Percentiles rank a stretch among this genome's conserved stretches.
phyloP scores from a whole-genome alignment of 1,139 yeast genomes.

The Candida tropicalis region DNA sequence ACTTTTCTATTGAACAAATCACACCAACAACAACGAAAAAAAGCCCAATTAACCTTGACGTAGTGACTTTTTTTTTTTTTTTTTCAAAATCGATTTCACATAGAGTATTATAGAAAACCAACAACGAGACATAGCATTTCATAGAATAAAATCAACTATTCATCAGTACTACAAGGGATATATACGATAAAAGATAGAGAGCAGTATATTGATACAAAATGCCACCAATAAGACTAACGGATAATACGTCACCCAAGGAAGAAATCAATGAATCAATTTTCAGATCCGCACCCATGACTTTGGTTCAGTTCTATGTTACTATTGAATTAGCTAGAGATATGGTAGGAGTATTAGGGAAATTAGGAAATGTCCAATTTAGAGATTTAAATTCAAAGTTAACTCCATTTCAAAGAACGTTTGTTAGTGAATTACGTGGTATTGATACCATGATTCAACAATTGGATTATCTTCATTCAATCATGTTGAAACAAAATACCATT shows the following conservation, averaged over 20 bases:
- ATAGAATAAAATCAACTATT: background rate
- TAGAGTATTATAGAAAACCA: background rate
- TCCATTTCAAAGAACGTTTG: constrained; percentile 85
- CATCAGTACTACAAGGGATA: too few species aligned
- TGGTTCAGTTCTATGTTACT: constrained; percentile 91
- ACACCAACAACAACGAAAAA: background rate
- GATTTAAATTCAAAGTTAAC: constrained; percentile 81
- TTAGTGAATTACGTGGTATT: constrained; percentile 70
- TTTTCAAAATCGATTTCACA: background rate
- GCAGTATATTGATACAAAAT: background rate
- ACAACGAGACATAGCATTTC: background rate
- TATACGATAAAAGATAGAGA: background rate
- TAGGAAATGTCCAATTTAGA: constrained; percentile 86
- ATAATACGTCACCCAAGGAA: constrained; percentile 4
- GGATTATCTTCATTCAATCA: constrained; percentile 31
- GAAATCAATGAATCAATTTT: constrained; percentile 30
- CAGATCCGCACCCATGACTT: constrained; percentile 91
- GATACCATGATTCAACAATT: constrained; percentile 37
- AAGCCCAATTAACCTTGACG: background rate
- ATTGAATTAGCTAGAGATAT: constrained; percentile 87
- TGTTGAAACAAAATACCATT: constrained; percentile 35
- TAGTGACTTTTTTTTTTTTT: background rate
- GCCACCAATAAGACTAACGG: constrained; percentile 13
- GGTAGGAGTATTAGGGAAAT: constrained; percentile 76
- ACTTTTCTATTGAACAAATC: background rate